Percentiles rank a stretch among this genome's conserved stretches.
Evolutionary conservation across 2,329 filamentous ascomycete species (phyloP).

Genomic region (Keithomyces neogunnii): DNA sequence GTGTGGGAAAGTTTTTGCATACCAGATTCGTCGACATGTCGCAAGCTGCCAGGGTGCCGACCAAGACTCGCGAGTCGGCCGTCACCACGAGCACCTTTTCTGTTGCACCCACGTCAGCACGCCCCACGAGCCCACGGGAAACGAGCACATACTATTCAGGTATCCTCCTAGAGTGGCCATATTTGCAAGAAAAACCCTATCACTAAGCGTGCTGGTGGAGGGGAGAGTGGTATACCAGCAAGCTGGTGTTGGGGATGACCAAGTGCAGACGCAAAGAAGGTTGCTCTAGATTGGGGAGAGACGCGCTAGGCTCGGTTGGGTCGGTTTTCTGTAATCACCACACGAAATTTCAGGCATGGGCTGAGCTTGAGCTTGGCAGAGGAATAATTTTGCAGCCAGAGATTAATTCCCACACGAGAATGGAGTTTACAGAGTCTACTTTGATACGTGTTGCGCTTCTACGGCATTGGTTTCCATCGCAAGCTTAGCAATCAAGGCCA

Average conservation of each 20-base stretch:
- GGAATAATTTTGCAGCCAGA: background rate
- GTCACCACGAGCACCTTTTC: constrained; percentile 91
- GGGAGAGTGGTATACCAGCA: background rate
- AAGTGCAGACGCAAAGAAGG: background rate
- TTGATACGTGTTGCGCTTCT: no score
- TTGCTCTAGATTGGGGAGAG: background rate
- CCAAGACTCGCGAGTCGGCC: constrained; percentile 78
- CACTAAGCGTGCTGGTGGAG: background rate
- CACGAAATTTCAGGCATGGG: background rate
- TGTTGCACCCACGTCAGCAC: constrained; percentile 26
- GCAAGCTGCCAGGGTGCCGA: constrained; percentile 75
- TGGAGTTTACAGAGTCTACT: no score
- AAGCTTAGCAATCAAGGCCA: no score
- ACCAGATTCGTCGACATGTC: constrained; percentile 89
- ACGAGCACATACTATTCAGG: constrained; percentile 29
- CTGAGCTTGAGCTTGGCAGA: background rate
- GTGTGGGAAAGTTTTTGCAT: constrained; percentile 13
- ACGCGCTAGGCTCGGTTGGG: background rate
- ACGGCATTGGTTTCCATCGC: no score
- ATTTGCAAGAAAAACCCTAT: background rate
- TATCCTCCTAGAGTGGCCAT: constrained; percentile 38
- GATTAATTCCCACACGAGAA: no score
- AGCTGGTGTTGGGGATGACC: background rate
- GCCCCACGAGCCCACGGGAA: background rate
- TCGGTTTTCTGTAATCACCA: background rate